These are phyloP conservation scores for Lactarius vividus DNA, from an alignment of 768 basidiomycete genomes.

Conservation along the genomic window DNA sequence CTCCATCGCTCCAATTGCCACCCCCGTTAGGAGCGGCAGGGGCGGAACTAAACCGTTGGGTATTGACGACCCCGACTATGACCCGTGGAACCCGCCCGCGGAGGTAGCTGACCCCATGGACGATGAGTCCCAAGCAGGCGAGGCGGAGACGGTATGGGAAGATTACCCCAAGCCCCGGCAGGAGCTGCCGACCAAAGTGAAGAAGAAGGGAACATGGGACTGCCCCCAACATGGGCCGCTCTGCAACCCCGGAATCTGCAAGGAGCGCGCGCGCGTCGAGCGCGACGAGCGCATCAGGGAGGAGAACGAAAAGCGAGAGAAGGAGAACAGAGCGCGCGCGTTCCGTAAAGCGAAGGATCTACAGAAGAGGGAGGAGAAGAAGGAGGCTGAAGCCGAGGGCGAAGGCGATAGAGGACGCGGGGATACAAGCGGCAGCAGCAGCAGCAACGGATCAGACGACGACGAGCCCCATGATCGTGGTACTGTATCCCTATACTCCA, in stretches of 20 bases:
- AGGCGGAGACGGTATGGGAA: neutral
- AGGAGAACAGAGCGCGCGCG: neutral
- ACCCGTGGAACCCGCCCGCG: neutral
- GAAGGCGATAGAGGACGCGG: neutral
- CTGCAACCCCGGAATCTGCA: slow-evolving; percentile 22
- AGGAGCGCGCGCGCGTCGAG: neutral
- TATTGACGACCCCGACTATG: neutral
- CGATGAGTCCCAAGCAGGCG: neutral
- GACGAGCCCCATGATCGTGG: neutral
- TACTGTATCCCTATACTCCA: neutral
- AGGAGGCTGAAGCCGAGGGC: neutral
- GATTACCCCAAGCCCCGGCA: neutral
- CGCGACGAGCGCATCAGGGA: neutral
- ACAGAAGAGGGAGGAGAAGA: neutral
- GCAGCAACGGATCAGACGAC: neutral
- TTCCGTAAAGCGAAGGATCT: neutral
- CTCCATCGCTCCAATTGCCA: neutral
- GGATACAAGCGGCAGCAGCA: neutral
- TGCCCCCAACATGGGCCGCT: slow-evolving; percentile 20
- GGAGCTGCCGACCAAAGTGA: slow-evolving; percentile 4
- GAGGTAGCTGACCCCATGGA: neutral
- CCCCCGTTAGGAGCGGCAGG: neutral
- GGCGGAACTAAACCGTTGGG: neutral
- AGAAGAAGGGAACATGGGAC: neutral
- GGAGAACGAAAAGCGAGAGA: slow-evolving; percentile 3